These are phyloP conservation scores for Tricholoma furcatifolium DNA, from an alignment of 768 basidiomycete species.

Conservation along the genomic window DNA sequence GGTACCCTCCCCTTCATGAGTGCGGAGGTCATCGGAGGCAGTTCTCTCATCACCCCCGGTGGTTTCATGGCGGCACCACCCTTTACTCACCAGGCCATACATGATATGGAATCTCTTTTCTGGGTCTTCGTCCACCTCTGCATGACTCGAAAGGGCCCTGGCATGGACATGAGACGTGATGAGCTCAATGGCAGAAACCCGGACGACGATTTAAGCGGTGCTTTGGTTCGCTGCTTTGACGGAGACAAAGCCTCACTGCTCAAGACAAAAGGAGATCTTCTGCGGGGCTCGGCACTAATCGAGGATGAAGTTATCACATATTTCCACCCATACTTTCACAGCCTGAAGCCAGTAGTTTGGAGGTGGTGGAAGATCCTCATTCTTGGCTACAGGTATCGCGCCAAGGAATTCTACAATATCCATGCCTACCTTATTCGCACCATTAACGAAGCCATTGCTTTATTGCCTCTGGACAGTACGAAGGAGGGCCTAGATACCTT, in stretches of 20 bases:
- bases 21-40: background rate
- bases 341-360: background rate
- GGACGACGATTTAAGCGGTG: background rate
- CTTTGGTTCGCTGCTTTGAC: background rate
- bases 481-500: no score
- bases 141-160: background rate
- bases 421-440: background rate
- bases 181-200: background rate
- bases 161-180: background rate
- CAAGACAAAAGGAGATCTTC: background rate
- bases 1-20: conserved; percentile 1
- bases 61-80: no score
- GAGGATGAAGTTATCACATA: background rate
- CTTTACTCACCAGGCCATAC: background rate
- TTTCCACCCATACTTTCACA: conserved; percentile 1
- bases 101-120: background rate
- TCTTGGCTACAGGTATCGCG: background rate
- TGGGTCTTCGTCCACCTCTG: background rate
- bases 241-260: background rate
- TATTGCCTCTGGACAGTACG: background rate
- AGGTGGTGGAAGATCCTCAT: conserved; percentile 8
- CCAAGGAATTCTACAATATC: conserved; percentile 1
- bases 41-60: no score
- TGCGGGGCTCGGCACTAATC: background rate
- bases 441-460: no score